A percentile compares a stretch with the other conserved stretches of the same genome.
These are phyloP conservation scores for Carpinus viminea DNA, from an alignment of 306 rosid genomes.

Conservation along the genomic window DNA sequence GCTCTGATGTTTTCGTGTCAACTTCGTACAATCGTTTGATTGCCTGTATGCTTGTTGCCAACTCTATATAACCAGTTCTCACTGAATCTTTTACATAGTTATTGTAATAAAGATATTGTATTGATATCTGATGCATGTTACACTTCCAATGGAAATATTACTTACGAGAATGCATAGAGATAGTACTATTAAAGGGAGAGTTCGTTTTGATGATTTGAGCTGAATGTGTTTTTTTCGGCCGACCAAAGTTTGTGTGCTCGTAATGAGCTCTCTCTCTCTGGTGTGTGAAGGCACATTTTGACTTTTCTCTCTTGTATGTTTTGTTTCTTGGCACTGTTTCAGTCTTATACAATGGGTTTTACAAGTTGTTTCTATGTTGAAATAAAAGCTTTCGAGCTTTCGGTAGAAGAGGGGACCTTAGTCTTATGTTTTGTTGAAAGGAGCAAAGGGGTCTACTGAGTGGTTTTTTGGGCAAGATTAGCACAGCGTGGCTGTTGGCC, in stretches of 20 bases:
- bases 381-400: too few relatives aligned
- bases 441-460: too few relatives aligned
- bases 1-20: background rate
- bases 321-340: too few relatives aligned
- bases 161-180: background rate
- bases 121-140: background rate
- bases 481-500: too few relatives aligned
- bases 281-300: too few relatives aligned
- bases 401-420: too few relatives aligned
- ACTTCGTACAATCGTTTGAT: background rate
- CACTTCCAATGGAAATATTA: background rate
- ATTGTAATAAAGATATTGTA: background rate
- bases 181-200: background rate
- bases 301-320: too few relatives aligned
- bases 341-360: background rate
- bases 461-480: too few relatives aligned
- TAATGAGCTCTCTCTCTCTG: too few relatives aligned
- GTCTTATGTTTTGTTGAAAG: too few relatives aligned
- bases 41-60: background rate
- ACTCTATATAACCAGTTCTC: background rate
- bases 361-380: too few relatives aligned
- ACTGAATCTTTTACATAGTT: background rate
- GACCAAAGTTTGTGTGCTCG: too few relatives aligned
- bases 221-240: background rate
- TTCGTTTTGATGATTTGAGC: background rate